Base-by-base conservation (phyloP, 106 monocot species). In the Dendrobium chrysotoxum region DNA sequence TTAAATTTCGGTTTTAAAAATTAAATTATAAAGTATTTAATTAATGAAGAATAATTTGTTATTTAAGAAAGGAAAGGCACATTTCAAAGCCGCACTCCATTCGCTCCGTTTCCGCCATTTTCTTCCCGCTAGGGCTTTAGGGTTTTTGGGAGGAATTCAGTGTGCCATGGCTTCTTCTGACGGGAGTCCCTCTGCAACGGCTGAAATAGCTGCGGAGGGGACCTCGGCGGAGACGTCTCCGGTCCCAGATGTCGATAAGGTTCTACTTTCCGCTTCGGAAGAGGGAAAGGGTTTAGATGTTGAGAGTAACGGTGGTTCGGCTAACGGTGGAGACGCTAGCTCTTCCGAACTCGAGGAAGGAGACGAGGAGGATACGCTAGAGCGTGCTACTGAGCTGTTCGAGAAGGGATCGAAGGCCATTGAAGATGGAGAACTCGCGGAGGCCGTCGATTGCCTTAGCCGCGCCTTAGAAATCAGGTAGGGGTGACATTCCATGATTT, bases 391-490 rank as follows among this genome's bases (percentile, higher is more conserved):
- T 39, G 89, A 94, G 87, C 80, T 94, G n/a, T 94, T 92, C 78
- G 87, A 90, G 79, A 85, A 86, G 85, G 95, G 98, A 53, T 91
- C 92, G 11, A 91, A 88, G 84, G 94, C 98, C 38, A 89, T 95
- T 13, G 92, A 95, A 84, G 94, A 81, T 31, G 87, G 83, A 7
- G 86, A 94, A 74, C 85, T 84, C 18, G 85, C 74, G 26, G 95
- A 92, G 23, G 92, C 98, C 31, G 95, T 87, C 2, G 98, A 99
- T 77, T 93, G 78, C 84, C 88, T 95, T 75, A 99, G 98, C 82
- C 94, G 98, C 28, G 88, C 95, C 79, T 89, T 99, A 25, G 95
- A 99, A 72, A 93, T 95, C 87, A 95, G 90, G 98, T 99, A 75
- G 40, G 71, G 66, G 76, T 79, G 76, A 25, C 15, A 38, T 17